Percentiles rank a stretch among this genome's conserved stretches.
Evolutionary conservation across 495 filamentous ascomycete species (phyloP).

Genomic region (Barbatosphaeria neglecta): DNA sequence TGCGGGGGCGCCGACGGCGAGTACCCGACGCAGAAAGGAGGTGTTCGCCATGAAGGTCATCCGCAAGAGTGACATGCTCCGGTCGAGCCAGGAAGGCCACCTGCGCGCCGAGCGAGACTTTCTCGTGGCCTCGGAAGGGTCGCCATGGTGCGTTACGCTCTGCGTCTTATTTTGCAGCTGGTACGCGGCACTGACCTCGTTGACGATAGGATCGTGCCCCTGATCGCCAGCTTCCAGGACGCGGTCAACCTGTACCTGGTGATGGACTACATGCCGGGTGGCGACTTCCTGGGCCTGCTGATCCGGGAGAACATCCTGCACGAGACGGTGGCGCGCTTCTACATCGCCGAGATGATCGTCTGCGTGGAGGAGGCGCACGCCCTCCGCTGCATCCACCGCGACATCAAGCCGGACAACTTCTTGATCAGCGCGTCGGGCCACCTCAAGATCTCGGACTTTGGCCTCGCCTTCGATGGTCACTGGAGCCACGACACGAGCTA

Average conservation of each 20-base stretch:
- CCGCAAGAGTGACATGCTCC: constrained; percentile 80
- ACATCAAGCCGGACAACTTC: constrained; percentile 96
- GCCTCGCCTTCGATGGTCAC: constrained; percentile 85
- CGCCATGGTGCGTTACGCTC: constrained; percentile 49
- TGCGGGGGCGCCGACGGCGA: too few relatives aligned
- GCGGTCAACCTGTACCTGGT: constrained; percentile 72
- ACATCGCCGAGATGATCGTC: constrained; percentile 88
- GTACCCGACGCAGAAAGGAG: constrained; percentile 31
- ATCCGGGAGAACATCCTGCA: constrained; percentile 70
- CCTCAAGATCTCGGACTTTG: constrained; percentile 91
- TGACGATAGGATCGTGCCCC: constrained; percentile 56
- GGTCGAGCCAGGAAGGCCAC: constrained; percentile 83
- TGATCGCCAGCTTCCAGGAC: constrained; percentile 86
- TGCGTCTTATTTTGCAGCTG: background rate
- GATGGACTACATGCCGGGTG: constrained; percentile 96
- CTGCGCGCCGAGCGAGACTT: constrained; percentile 86
- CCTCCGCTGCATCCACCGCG: constrained; percentile 81
- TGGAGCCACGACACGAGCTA: constrained; percentile 86
- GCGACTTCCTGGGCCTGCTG: constrained; percentile 79
- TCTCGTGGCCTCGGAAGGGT: constrained; percentile 71
- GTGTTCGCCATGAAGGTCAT: constrained; percentile 97
- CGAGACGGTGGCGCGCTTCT: constrained; percentile 70
- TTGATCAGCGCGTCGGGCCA: constrained; percentile 79
- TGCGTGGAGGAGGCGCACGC: constrained; percentile 88
- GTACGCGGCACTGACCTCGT: background rate